Evolutionary conservation across 345 rosid genomes (phyloP).

Genomic region (Salix udensis): DNA sequence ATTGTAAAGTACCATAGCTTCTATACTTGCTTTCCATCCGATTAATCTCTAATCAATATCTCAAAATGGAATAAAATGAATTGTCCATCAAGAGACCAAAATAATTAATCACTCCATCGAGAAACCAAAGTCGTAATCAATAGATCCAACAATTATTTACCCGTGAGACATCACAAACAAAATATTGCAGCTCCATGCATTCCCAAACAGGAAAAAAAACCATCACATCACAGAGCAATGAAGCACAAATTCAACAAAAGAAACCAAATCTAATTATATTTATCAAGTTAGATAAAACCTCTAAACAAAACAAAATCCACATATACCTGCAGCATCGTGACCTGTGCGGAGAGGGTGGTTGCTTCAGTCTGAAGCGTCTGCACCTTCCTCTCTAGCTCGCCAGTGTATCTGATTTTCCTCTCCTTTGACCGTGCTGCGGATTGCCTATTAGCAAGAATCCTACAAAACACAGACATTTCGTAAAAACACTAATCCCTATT

Average conservation of each 20-base stretch:
- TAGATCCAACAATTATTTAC: background rate
- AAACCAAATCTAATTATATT: background rate
- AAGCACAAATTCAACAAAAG: background rate
- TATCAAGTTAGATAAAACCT: background rate
- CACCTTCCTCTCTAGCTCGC: constrained; percentile 93
- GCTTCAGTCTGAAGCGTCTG: constrained; percentile 99
- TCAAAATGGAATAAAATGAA: background rate
- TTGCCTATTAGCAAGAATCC: constrained; percentile 92
- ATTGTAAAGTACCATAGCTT: background rate
- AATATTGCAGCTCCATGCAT: background rate
- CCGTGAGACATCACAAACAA: background rate
- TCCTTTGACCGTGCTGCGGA: constrained; percentile 96
- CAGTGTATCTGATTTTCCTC: constrained; percentile 75
- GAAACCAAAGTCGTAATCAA: background rate
- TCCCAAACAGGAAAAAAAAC: background rate
- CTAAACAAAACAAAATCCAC: background rate
- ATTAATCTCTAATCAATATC: background rate
- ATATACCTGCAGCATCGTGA: constrained; percentile 77
- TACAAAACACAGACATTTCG: constrained; percentile 18
- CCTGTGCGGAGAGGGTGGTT: constrained; percentile 93
- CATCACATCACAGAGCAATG: background rate
- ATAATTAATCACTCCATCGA: background rate
- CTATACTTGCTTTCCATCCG: background rate
- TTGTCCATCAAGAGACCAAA: background rate
- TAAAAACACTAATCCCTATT: background rate